Percentiles rank a stretch among this genome's conserved stretches.
These are phyloP conservation scores for Syncephalastrum sp. DNA, from an alignment of 371 early-diverging fungal genomes.

Conservation along the genomic window DNA sequence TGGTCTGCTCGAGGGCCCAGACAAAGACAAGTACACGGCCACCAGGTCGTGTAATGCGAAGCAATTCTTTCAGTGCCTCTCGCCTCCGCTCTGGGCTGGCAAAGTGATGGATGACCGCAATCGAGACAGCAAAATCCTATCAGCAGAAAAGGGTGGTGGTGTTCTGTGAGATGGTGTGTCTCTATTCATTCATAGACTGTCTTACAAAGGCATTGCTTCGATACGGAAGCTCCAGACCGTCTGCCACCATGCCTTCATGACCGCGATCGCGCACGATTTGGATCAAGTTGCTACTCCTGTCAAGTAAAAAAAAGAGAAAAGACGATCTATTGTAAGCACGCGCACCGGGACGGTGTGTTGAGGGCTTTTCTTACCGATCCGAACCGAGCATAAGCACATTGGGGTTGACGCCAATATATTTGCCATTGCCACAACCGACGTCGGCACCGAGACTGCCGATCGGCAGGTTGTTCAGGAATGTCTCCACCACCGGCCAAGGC, in stretches of 20 bases:
- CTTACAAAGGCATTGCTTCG: constrained; percentile 69
- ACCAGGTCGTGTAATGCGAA: constrained; percentile 71
- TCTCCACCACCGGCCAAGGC: constrained; percentile 97
- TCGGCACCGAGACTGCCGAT: constrained; percentile 85
- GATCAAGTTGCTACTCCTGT: constrained; percentile 76
- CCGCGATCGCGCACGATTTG: constrained; percentile 75
- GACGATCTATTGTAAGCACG: too few species aligned
- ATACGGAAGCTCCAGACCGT: constrained; percentile 81
- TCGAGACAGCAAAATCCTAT: constrained; percentile 89
- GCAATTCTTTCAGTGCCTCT: constrained; percentile 75
- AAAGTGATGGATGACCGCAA: constrained; percentile 97
- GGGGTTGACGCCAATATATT: constrained; percentile 88
- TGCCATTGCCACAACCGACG: constrained; percentile 98
- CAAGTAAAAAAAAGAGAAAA: background rate
- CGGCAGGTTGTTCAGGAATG: constrained; percentile 64
- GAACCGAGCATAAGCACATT: constrained; percentile 78
- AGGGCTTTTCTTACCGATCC: constrained; percentile 63
- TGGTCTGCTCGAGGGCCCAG: constrained; percentile 93
- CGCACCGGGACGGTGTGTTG: background rate
- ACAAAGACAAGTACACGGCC: constrained; percentile 87
- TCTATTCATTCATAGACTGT: background rate
- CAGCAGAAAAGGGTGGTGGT: constrained; percentile 1
- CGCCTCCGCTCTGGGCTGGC: constrained; percentile 75
- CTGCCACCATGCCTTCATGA: constrained; percentile 84
- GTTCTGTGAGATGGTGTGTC: background rate